These are phyloP conservation scores for Psophocarpus tetragonolobus DNA, from an alignment of 306 rosid species.

Conservation along the genomic window DNA sequence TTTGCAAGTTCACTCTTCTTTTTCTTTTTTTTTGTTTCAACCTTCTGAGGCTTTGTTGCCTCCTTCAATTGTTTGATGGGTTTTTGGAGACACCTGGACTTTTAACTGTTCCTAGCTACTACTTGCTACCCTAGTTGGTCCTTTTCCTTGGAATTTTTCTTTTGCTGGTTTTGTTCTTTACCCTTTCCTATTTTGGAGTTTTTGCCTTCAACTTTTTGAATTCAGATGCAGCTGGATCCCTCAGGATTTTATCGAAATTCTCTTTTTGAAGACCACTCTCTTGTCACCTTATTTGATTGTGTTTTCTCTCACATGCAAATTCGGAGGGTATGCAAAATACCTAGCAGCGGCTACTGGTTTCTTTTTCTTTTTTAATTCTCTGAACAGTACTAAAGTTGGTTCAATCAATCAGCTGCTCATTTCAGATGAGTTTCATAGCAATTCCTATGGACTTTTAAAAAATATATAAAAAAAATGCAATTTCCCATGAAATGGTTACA, in stretches of 20 bases:
- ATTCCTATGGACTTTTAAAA: too few species aligned
- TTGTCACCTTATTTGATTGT: constrained; percentile 8
- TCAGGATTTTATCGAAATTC: constrained; percentile 25
- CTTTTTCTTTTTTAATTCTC: neutral
- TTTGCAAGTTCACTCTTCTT: neutral
- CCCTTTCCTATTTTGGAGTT: neutral
- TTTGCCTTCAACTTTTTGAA: neutral
- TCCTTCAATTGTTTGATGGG: constrained; percentile 18
- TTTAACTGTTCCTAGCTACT: neutral
- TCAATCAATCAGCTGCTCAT: neutral
- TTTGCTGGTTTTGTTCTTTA: neutral
- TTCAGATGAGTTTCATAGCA: constrained; percentile 15
- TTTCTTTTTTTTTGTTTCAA: neutral
- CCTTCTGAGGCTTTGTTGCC: neutral
- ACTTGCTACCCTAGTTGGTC: neutral
- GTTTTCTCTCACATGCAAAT: constrained; percentile 40
- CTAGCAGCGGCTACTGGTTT: neutral
- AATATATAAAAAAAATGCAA: too few species aligned
- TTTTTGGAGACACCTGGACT: constrained; percentile 24
- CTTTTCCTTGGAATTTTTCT: neutral
- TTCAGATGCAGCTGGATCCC: constrained; percentile 39
- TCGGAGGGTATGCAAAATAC: constrained; percentile 5
- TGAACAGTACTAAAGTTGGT: neutral
- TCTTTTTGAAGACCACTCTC: constrained; percentile 1
- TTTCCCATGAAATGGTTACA: neutral